These are phyloP conservation scores for Cydonia oblonga DNA, from an alignment of 331 rosid genomes.

Conservation along the genomic window DNA sequence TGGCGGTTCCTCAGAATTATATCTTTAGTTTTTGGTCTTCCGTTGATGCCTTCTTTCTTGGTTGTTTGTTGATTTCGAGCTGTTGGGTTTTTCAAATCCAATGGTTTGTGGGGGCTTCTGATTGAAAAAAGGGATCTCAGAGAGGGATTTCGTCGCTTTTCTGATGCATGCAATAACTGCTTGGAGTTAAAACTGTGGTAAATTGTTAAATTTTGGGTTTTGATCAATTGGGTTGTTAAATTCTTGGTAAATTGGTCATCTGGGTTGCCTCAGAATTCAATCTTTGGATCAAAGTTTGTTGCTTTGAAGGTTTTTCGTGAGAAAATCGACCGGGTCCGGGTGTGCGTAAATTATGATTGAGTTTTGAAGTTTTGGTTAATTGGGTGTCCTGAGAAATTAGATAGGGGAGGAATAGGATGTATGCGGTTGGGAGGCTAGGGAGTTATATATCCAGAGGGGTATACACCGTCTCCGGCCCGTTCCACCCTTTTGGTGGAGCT, in stretches of 20 bases:
- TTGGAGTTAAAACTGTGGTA: not conserved
- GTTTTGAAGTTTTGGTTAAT: conserved; percentile 5
- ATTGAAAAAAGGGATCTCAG: not conserved
- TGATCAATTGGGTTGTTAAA: not conserved
- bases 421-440: conserved; percentile 67
- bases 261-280: conserved; percentile 2
- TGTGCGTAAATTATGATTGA: conserved; percentile 4
- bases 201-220: not conserved
- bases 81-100: not conserved
- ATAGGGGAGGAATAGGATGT: conserved; percentile 23
- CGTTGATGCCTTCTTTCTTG: not conserved
- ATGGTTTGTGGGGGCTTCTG: not conserved
- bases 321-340: not conserved
- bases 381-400: conserved; percentile 14
- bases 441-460: conserved; percentile 61
- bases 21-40: not conserved
- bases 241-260: conserved; percentile 6
- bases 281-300: not conserved
- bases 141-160: not conserved
- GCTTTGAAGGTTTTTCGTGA: not conserved
- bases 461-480: conserved; percentile 67
- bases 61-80: not conserved
- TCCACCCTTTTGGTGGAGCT: conserved; percentile 94
- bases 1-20: conserved; percentile 15
- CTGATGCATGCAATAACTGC: not conserved